phyloP scores from a whole-genome alignment of 2,329 filamentous ascomycete species.

The Aspergillus novoparasiticus region DNA sequence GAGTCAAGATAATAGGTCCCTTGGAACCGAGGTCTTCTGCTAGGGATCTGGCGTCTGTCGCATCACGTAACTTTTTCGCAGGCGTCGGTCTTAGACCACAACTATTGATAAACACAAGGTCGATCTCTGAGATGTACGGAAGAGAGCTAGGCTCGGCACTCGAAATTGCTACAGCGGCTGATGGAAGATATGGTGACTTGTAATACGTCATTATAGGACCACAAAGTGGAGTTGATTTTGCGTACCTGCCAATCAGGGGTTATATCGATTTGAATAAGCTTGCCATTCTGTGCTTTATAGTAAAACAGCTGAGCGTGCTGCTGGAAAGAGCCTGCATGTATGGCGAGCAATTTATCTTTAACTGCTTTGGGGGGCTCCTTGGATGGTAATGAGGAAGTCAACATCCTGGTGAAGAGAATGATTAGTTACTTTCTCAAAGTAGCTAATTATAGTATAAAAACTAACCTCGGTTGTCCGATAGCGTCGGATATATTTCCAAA shows the following conservation, averaged over 20 bases:
- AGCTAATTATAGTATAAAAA: neutral
- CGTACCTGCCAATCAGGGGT: constrained; percentile 16
- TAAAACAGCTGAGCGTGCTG: constrained; percentile 17
- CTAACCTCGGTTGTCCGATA: constrained; percentile 5
- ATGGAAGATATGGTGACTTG: constrained; percentile 3
- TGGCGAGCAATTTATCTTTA: constrained; percentile 19
- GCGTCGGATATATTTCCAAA: constrained; percentile 13
- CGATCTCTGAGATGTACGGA: constrained; percentile 10
- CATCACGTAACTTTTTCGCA: neutral
- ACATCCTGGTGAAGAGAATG: constrained; percentile 10
- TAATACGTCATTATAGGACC: neutral
- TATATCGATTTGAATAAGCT: constrained; percentile 19
- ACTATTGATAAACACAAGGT: constrained; percentile 9
- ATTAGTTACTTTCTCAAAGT: neutral
- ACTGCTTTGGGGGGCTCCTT: constrained; percentile 17
- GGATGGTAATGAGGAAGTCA: constrained; percentile 19
- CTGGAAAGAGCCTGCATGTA: constrained; percentile 10
- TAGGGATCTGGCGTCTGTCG: neutral
- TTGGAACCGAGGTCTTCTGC: neutral
- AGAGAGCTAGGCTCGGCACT: neutral
- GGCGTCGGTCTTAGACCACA: neutral
- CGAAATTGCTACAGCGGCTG: neutral
- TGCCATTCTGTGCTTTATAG: constrained; percentile 12
- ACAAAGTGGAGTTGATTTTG: neutral
- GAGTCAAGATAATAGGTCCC: neutral